Conservation (phyloP, 345 rosid species). For the Aquilaria sinensis region DNA sequence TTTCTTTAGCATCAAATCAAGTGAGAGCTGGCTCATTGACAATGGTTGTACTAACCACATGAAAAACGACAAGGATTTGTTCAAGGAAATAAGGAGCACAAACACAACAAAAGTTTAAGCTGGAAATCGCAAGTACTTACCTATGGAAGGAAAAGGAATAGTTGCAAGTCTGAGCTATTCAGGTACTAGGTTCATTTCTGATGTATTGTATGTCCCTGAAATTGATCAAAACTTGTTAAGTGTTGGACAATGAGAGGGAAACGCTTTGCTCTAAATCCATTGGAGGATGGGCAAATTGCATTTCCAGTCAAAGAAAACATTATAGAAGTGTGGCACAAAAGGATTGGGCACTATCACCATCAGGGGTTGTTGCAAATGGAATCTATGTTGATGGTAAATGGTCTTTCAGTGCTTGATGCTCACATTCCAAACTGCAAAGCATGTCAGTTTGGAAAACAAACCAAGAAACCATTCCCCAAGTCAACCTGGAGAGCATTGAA, state of each 20-base stretch:
- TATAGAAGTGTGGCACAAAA: background rate
- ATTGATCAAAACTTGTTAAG: background rate
- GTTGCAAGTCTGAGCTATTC: background rate
- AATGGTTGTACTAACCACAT: conserved; percentile 9
- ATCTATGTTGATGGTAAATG: background rate
- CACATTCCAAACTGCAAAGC: background rate
- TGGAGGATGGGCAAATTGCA: too few relatives aligned
- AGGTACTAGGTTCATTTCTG: background rate
- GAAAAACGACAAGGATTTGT: background rate
- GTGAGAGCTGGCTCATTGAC: background rate
- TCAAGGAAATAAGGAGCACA: background rate
- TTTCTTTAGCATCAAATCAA: background rate
- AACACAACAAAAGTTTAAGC: background rate
- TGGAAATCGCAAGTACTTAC: background rate
- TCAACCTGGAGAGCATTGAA: background rate
- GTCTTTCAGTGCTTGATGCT: background rate
- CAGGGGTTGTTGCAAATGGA: background rate
- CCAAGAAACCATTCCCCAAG: background rate
- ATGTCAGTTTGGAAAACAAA: background rate
- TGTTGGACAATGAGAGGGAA: background rate
- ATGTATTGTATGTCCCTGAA: conserved; percentile 5
- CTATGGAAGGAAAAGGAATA: conserved; percentile 2
- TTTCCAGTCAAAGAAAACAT: background rate
- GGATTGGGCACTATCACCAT: conserved; percentile 2
- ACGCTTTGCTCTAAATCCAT: too few relatives aligned